Base-by-base conservation (phyloP, 2,329 filamentous ascomycete species). In the Aspergillus amoenus region DNA sequence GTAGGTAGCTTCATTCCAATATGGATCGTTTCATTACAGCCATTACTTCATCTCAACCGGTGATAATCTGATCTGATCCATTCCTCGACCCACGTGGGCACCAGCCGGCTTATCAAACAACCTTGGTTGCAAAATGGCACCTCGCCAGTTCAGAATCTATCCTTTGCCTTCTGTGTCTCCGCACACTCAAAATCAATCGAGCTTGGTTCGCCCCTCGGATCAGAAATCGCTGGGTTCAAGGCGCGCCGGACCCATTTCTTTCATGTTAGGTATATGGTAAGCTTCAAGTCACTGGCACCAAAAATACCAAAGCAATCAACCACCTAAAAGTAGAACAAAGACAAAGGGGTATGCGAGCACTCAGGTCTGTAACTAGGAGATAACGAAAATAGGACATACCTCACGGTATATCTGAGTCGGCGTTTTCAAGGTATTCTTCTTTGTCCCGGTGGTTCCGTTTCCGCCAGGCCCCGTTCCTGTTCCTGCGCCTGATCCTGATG, bases 391-490 rank as follows among this genome's bases (percentile, higher is more conserved):
- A 40, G 21, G 11, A 60, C 62, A 27, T 18, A 71, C 69, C 68
- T 71, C 68, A 9, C 61, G 60, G 56, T 68, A 70, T 21, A 69
- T 50, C 53, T 71, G 69, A 48, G 66, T 70, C n/a, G 66, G 64
- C 9, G 69, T 71, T 62, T 70, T 30, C 27, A 30, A 30, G 9
- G 27, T 58, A 27, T 40, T 56, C 30, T 44, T 51, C 61, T 70
- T 61, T 24, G 34, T 56, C n/a, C 24, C 43, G 17, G 5, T 11
- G 1, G 44, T n/a, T 22, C 22, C n/a, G 12, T 13, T 24, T 21
- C 42, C 42, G 11, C 21, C 22, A 11, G 42, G 8, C 15, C 22
- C 43, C 66, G 49, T 63, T 61, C 5, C 52, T 30, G 18, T 12
- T 22, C 42, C 50, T 21, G 41, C 3, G 9, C 27, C 27, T 30